Evolutionary conservation across 495 filamentous ascomycete species (phyloP), one percentile per base, ranked within the genome.

Genomic region (Talaromyces trachyspermus): DNA sequence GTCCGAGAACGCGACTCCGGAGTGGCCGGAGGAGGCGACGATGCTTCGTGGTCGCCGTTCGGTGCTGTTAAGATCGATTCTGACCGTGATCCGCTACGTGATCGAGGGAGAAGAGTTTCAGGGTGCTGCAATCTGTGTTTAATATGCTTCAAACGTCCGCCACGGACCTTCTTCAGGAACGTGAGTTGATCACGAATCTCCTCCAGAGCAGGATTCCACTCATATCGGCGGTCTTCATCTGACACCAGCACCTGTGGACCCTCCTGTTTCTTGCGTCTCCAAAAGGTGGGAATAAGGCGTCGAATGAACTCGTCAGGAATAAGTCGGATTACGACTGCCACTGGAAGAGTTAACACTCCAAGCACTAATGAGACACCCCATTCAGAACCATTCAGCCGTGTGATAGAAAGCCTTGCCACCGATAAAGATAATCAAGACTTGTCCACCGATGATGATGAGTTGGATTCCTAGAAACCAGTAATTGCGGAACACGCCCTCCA

Each of bases 81-180:
- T 18, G 85, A 88, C 40, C 82, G 79, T 15, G 84, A 87, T 17
- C 82, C 83, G 57, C 84, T 90, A 53, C 84, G 76, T 24, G 81
- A 85, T 41, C 79, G 77, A 37, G 82, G 76, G 32, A 90, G 63
- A 46, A 92, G 72, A 40, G 79, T 77, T 58, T 94, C 81, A 6
- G 89, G 86, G 61, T 95, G 81, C 55, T 84, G 76, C 35, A 95
- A 75, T 52, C 83, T 86, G 64, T 95, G 94, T 56, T 83, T 86
- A 51, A 97, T 75, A 51, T 87, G 80, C 62, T 84, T 89, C 39
- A 98, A 66, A 48, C 92, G 88, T 23, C 94, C 94, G 51, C 92
- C 94, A 56, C 69, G 81, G 61, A 74, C 81, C 57, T 54, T 85
- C 68, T 74, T 86, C 65, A 72, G 80, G 74, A 81, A 95, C 29